Evolutionary conservation across 2,329 filamentous ascomycete species (phyloP).

Genomic region (Knoxdaviesia capensis): DNA sequence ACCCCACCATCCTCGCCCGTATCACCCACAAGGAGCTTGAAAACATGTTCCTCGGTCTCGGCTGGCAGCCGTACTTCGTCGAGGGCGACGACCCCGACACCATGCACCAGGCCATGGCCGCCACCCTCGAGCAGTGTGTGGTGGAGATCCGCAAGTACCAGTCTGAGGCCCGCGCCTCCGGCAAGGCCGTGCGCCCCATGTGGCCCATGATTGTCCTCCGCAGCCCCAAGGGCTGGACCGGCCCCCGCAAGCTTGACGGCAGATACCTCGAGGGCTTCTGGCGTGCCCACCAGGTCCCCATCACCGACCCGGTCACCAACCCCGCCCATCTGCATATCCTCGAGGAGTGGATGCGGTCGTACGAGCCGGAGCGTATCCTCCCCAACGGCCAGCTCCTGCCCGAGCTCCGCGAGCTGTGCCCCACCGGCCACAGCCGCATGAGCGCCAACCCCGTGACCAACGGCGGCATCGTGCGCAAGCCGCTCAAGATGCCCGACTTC

Average conservation of each 20-base stretch:
- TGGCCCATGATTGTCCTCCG: slow-evolving; percentile 69
- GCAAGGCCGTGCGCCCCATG: slow-evolving; percentile 46
- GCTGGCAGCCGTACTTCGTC: slow-evolving; percentile 64
- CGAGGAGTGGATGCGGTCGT: slow-evolving; percentile 60
- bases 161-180: slow-evolving; percentile 49
- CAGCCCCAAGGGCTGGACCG: slow-evolving; percentile 65
- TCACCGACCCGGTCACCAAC: slow-evolving; percentile 48
- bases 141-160: slow-evolving; percentile 48
- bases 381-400: slow-evolving; percentile 40
- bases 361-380: slow-evolving; percentile 55
- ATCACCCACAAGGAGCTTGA: slow-evolving; percentile 56
- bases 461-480: slow-evolving; percentile 45
- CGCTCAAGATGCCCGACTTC: slow-evolving; percentile 51
- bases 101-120: slow-evolving; percentile 71
- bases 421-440: slow-evolving; percentile 47
- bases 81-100: slow-evolving; percentile 52
- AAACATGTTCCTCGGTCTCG: slow-evolving; percentile 50
- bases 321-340: slow-evolving; percentile 44
- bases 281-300: slow-evolving; percentile 60
- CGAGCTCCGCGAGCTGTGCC: slow-evolving; percentile 44
- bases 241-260: slow-evolving; percentile 48
- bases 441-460: slow-evolving; percentile 60
- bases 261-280: slow-evolving; percentile 60
- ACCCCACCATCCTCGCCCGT: slow-evolving; percentile 52
- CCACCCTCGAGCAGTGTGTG: slow-evolving; percentile 53